phyloP scores from a whole-genome alignment of 805 yeast species.

The Metschnikowia lachancei region DNA sequence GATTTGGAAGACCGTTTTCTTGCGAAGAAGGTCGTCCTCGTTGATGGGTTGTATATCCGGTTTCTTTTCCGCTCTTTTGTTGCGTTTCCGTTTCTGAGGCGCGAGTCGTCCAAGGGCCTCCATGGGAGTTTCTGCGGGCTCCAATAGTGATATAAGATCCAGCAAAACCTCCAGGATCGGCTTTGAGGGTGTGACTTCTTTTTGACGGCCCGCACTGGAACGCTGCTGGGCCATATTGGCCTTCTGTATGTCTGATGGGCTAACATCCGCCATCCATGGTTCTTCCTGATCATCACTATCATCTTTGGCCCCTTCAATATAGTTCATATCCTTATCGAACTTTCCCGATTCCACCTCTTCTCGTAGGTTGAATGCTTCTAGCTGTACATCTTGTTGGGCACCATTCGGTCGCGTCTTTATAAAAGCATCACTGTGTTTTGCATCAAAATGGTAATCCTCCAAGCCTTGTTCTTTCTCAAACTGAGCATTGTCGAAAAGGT shows the following conservation, averaged over 20 bases:
- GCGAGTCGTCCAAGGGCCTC: conserved; percentile 49
- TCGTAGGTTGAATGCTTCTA: conserved; percentile 62
- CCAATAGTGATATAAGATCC: conserved; percentile 42
- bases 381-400: conserved; percentile 3
- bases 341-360: conserved; percentile 58
- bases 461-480: conserved; percentile 29
- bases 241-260: conserved; percentile 26
- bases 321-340: conserved; percentile 63
- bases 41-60: too few species aligned
- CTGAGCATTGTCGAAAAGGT: conserved; percentile 16
- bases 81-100: conserved; percentile 8
- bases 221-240: conserved; percentile 32
- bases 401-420: conserved; percentile 2
- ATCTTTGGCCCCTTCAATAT: conserved; percentile 38
- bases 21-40: conserved; percentile 13
- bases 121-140: conserved; percentile 59
- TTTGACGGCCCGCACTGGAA: conserved; percentile 11
- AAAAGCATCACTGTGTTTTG: conserved; percentile 6
- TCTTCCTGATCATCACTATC: conserved; percentile 29
- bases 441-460: conserved; percentile 21
- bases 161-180: conserved; percentile 19
- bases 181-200: conserved; percentile 15
- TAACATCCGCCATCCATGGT: conserved; percentile 18
- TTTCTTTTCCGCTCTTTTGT: conserved; percentile 18
- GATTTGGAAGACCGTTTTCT: conserved; percentile 29